Base-by-base conservation (phyloP, 768 basidiomycete genomes). In the Macrolepiota dolichaula region DNA sequence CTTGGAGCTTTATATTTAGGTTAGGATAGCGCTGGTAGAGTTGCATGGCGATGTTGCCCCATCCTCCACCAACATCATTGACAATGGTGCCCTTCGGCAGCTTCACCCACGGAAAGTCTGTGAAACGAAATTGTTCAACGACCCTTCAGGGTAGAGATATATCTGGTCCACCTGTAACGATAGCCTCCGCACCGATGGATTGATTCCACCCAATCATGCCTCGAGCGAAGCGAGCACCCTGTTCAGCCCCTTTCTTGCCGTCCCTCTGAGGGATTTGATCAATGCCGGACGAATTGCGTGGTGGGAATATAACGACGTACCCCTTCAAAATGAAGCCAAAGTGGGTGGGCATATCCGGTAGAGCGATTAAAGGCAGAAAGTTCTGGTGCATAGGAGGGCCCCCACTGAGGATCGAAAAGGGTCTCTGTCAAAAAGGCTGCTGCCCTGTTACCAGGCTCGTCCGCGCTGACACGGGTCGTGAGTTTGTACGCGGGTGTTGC, bases 1-100 rank as follows among this genome's bases (percentile, higher is more conserved):
- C 79, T 52, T 79, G 76, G 2, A 79, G 64, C 9, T 72, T 67
- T 7, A 77, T 54, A 25, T 72, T 65, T 19, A 80, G 60, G 11
- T 72, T 66, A 0, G 75, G 72, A 57, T 73, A 73, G 9, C 59
- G 63, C 61, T 74, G 72, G 3, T 70, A 64, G 10, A 79, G 65
- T 17, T 68, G 63, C 25, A 78, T 65, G 1, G 72, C 64, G 12
- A 76, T 68, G 49, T 71, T 66, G 0, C 79, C 79, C 47, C 74
- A 68, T 7, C 75, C 73, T n/a, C 76, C 76, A 4, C 76, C 79
- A 7, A 79, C 74, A 57, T 80, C 78, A 35, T 74, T 74, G 9
- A 80, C 67, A 5, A 69, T 64, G 12, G 73, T 65, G 13, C 70
- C 71, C 44, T 46, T 60, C 4, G 52, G 59, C 4, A 71, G 64